Evolutionary conservation across 768 basidiomycete genomes (phyloP), one percentile per base, ranked within the genome.

Genomic region (Trametes cubensis): DNA sequence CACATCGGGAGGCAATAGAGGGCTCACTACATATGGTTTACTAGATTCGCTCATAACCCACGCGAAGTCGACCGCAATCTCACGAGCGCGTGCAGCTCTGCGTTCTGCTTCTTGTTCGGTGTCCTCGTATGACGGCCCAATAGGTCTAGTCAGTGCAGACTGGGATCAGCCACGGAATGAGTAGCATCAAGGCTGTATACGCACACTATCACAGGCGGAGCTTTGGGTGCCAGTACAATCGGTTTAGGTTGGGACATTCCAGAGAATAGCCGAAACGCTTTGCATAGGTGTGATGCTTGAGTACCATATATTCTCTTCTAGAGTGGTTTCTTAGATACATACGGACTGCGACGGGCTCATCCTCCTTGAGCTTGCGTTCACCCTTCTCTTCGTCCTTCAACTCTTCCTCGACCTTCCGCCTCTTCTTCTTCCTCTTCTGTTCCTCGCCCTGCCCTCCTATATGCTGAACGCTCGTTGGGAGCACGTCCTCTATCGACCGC

Each of bases 101-200:
- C 61, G 34, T 21, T 63, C 55, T 2, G 72, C 74, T 30, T 75
- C 72, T 13, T 49, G 55, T 13, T 65, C 63, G 7, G 70, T 69
- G 50, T 77, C 76, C 56, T 75, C 76, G 26, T 53, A 64, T 8
- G 72, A 47, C 20, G 71, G 74, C 18, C 71, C 73, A 28, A 65
- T 60, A 14, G 64, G 51, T 45, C 75, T 76, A 34, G 34, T 10
- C 34, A 34, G 11, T 4, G 60, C 21, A 42, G 38, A 48, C 34
- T 25, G 23, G 42, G 18, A 2, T 34, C 14, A 21, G 25, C 25
- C 13, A n/a, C 14, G 34, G 1, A 1, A 14, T 34, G 23, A 13
- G 7, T 44, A 28, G 26, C 23, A 11, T 7, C 15, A 26, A 7
- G 10, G 3, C n/a, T 18, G 23, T 15, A 28, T 4, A 52, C 70